Conservation (phyloP, 495 filamentous ascomycete genomes). For the Neurospora sp. region DNA sequence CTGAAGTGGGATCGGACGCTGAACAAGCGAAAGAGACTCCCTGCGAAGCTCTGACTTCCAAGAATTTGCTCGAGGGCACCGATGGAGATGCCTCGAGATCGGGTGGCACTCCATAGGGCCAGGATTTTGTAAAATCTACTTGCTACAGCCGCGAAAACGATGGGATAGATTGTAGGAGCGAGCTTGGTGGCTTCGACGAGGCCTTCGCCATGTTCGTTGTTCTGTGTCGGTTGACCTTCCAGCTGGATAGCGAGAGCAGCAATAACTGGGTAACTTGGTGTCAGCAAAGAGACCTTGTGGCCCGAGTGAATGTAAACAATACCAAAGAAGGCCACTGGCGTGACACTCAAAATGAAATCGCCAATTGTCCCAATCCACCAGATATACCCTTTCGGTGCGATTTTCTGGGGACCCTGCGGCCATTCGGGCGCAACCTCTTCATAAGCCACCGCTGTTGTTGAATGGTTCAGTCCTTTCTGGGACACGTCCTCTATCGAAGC, state of each 20-base stretch:
- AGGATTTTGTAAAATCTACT: neutral
- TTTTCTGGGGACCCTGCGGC: neutral
- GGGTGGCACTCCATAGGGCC: neutral
- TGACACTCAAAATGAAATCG: neutral
- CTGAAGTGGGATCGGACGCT: neutral
- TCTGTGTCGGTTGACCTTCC: neutral
- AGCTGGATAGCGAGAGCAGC: neutral
- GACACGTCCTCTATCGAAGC: neutral
- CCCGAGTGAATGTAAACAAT: neutral
- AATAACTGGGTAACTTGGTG: neutral
- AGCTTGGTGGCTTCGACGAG: neutral
- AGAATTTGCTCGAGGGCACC: neutral
- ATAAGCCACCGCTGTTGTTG: neutral
- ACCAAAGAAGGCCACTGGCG: neutral
- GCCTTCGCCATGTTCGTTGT: neutral
- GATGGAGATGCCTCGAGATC: neutral
- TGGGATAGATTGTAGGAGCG: neutral
- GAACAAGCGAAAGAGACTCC: neutral
- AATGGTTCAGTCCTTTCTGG: neutral
- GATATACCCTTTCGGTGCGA: neutral
- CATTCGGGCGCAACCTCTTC: neutral
- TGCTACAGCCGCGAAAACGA: neutral
- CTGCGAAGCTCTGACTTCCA: neutral
- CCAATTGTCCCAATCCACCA: neutral
- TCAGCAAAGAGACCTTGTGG: neutral